These are phyloP conservation scores for Prunus campanulata DNA, from an alignment of 306 rosid genomes.

Conservation along the genomic window DNA sequence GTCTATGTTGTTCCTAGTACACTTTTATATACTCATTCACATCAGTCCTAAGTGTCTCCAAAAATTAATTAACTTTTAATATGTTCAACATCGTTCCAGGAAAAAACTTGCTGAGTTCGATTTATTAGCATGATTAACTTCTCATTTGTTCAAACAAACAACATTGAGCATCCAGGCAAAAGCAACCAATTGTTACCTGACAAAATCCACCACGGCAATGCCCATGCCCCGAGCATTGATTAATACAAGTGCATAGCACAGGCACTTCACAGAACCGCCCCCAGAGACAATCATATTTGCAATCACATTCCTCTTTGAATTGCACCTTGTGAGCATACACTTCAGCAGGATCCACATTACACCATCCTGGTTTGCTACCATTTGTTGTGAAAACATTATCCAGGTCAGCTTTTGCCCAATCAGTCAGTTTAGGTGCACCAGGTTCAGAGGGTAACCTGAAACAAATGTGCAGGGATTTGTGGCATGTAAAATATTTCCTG, in stretches of 20 bases:
- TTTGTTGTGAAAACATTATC: conserved; percentile 74
- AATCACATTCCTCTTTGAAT: conserved; percentile 83
- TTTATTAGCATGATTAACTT: background rate
- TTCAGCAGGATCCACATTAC: conserved; percentile 89
- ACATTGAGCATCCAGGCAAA: conserved; percentile 15
- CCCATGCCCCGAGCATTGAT: conserved; percentile 90
- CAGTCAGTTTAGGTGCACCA: conserved; percentile 50
- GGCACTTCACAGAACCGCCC: conserved; percentile 83
- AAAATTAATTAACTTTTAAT: too few relatives aligned
- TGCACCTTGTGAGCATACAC: conserved; percentile 67
- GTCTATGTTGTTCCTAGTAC: too few relatives aligned
- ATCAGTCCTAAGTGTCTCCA: too few relatives aligned
- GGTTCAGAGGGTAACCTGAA: conserved; percentile 69
- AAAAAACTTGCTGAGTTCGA: background rate
- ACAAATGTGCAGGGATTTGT: conserved; percentile 23
- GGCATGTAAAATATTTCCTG: conserved; percentile 14
- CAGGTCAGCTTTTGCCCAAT: conserved; percentile 76
- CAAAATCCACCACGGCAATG: conserved; percentile 90
- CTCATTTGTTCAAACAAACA: conserved; percentile 19
- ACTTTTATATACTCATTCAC: too few relatives aligned
- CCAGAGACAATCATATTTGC: conserved; percentile 74
- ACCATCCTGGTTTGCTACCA: conserved; percentile 78
- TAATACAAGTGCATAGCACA: conserved; percentile 72
- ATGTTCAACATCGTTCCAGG: too few relatives aligned
- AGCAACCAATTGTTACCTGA: conserved; percentile 49